Conservation (phyloP, 352 stramenopile genomes). For the Albugo laibachii region DNA sequence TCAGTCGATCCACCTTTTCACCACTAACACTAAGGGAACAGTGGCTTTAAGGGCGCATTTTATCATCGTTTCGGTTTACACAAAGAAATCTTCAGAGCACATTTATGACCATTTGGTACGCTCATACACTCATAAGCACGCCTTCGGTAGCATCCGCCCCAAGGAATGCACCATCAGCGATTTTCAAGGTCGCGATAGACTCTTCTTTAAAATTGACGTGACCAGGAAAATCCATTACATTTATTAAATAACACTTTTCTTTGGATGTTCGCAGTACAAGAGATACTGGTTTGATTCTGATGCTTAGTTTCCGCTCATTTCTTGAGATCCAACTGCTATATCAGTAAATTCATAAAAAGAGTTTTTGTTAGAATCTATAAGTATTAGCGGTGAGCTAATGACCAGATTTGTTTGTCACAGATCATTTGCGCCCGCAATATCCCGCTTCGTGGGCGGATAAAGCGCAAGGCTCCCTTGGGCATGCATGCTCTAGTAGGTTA, state of each 20-base stretch:
- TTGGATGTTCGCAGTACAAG: conserved; percentile 84
- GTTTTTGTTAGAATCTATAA: too few relatives aligned
- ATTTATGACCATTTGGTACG: background rate
- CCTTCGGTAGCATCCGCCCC: conserved; percentile 97
- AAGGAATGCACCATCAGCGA: conserved; percentile 87
- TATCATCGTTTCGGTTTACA: conserved; percentile 88
- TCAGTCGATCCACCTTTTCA: conserved; percentile 99
- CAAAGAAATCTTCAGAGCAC: background rate
- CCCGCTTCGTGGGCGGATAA: too few relatives aligned
- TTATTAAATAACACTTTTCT: conserved; percentile 93
- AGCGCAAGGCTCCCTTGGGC: too few relatives aligned
- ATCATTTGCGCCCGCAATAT: too few relatives aligned
- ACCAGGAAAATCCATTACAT: conserved; percentile 93
- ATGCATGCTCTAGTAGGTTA: too few relatives aligned
- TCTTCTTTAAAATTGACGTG: conserved; percentile 97
- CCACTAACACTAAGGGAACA: conserved; percentile 77
- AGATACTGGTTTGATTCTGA: conserved; percentile 93
- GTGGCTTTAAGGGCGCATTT: conserved; percentile 82
- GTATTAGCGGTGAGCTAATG: too few relatives aligned
- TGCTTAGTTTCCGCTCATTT: conserved; percentile 88
- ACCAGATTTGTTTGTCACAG: too few relatives aligned
- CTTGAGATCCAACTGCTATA: conserved; percentile 75
- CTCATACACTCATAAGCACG: conserved; percentile 88
- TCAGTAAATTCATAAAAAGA: conserved; percentile 78
- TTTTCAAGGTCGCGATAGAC: conserved; percentile 80